Base-by-base conservation (phyloP, 306 rosid genomes). In the Lathyrus tuberosus region DNA sequence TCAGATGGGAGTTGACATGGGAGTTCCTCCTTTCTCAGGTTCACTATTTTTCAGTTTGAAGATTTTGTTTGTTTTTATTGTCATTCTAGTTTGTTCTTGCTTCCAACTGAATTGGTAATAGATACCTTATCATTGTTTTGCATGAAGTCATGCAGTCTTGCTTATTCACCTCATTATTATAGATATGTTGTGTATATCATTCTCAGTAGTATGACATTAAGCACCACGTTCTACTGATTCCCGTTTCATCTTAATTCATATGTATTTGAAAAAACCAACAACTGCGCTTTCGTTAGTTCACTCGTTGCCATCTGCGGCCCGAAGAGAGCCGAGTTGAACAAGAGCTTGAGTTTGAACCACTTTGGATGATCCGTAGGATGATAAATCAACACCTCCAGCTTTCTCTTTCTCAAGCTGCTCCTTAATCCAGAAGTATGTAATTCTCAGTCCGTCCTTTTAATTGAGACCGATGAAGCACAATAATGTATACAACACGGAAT, bases 21-120 rank as follows among this genome's bases (percentile, higher is more conserved):
- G 99, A 10, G 92, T 94, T 83, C 99, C 99, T 73, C 83, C 99
- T 10, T 62, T 84, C 81, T 86, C 96, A 91, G 99, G 96, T 94
- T 81, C 30, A 31, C 65, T n/a, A n/a, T n/a, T n/a, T 44, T 43
- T 26, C 18, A 24, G 40, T 60, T 63, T 72, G 42, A 46, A 33
- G 44, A 24, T 53, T 40, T 37, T 59, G 17, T 44, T 65, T 16
- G n/a, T n/a, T n/a, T n/a, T n/a, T n/a, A n/a, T 62, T 22, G 17
- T 5, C 37, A 10, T 28, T 47, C 18, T 40, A 28, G 26, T 63
- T 68, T 10, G 16, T 57, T 69, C 51, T 30, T 58, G 4, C 64
- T 74, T 69, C 53, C 30, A 31, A 40, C 6, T 16, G 58, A 51
- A n/a, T 26, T 0, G 14, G 46, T 16, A 13, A 38, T 40, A 8